phyloP scores from a whole-genome alignment of 1,139 yeast genomes.

The Blastobotrys buckinghamii region DNA sequence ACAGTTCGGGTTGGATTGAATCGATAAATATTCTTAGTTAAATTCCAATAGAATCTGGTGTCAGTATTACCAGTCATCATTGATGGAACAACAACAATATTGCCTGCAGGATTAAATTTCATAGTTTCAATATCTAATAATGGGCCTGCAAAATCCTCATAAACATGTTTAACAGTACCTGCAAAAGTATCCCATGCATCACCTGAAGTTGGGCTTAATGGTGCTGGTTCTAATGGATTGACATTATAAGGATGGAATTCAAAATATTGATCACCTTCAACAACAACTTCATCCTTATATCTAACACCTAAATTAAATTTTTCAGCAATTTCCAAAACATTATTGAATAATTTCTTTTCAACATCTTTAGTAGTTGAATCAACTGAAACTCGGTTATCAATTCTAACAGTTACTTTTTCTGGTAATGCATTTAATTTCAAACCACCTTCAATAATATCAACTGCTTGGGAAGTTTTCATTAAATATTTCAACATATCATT shows the following conservation, averaged over 20 bases:
- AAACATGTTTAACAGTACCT: conserved; percentile 53
- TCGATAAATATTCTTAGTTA: conserved; percentile 69
- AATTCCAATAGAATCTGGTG: conserved; percentile 69
- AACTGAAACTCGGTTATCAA: conserved; percentile 56
- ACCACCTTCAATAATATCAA: conserved; percentile 67
- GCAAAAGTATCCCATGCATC: conserved; percentile 48
- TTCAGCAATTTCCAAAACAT: conserved; percentile 40
- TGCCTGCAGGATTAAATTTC: conserved; percentile 5
- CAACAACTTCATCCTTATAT: conserved; percentile 31
- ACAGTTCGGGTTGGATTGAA: conserved; percentile 40
- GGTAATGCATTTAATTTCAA: conserved; percentile 70
- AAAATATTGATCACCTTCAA: conserved; percentile 14
- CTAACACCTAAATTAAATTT: conserved; percentile 43
- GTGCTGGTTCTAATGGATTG: conserved; percentile 49
- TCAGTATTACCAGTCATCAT: conserved; percentile 81
- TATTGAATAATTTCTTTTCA: conserved; percentile 36
- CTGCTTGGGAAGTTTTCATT: conserved; percentile 60
- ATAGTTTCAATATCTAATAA: conserved; percentile 7
- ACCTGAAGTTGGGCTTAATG: conserved; percentile 41
- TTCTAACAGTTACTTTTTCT: conserved; percentile 49
- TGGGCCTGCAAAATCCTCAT: conserved; percentile 44
- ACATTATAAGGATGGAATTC: conserved; percentile 6
- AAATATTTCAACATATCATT: conserved; percentile 31
- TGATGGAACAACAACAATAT: conserved; percentile 53
- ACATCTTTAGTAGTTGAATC: conserved; percentile 43